These are phyloP conservation scores for Chalciporus chontae DNA, from an alignment of 768 basidiomycete genomes.

Conservation along the genomic window DNA sequence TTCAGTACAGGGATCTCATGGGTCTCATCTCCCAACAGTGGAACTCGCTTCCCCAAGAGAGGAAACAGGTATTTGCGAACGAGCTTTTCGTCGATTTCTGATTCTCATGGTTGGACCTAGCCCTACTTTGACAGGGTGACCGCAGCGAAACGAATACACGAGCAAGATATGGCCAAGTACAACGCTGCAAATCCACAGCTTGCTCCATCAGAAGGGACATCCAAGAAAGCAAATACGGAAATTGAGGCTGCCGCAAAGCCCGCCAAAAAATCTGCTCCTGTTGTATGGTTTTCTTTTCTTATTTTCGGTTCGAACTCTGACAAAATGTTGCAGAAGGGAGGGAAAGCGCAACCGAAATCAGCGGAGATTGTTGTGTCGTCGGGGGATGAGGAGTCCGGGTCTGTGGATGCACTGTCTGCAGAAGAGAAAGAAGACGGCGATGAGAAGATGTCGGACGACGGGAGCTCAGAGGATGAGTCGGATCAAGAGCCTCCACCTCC, in stretches of 20 bases:
- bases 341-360: conserved; percentile 23
- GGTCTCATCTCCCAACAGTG: conserved; percentile 70
- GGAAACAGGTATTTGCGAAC: conserved; percentile 66
- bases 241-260: conserved; percentile 28
- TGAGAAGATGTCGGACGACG: conserved; percentile 21
- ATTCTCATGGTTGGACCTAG: conserved; percentile 12
- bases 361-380: conserved; percentile 25
- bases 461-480: conserved; percentile 25
- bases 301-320: conserved; percentile 13
- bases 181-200: conserved; percentile 52
- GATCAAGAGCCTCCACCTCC: conserved; percentile 28
- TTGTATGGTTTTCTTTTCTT: conserved; percentile 19
- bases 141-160: conserved; percentile 61
- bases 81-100: not conserved
- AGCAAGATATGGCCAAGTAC: conserved; percentile 61
- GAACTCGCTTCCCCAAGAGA: conserved; percentile 59
- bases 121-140: conserved; percentile 41
- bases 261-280: conserved; percentile 24
- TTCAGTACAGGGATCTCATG: conserved; percentile 73
- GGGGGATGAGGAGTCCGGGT: conserved; percentile 32
- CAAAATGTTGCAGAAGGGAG: conserved; percentile 19
- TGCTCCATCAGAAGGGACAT: conserved; percentile 43
- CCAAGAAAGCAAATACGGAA: conserved; percentile 28
- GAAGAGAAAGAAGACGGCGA: conserved; percentile 24
- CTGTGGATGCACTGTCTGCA: conserved; percentile 18